These are phyloP conservation scores for Pseudonitzschia delicatissima DNA, from an alignment of 108 stramenopile species.

Conservation along the genomic window DNA sequence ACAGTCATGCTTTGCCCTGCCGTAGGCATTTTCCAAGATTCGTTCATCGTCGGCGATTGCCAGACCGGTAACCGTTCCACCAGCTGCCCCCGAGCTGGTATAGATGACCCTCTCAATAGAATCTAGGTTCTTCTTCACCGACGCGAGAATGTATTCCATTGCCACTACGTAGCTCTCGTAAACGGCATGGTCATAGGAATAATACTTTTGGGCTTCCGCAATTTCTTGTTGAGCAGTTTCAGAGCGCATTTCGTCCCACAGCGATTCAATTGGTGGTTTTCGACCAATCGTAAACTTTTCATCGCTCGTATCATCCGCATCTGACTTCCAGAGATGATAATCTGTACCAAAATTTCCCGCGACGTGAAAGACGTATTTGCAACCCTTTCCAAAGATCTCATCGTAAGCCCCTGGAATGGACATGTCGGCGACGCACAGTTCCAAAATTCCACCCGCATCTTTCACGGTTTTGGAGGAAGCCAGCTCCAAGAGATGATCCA, in stretches of 20 bases:
- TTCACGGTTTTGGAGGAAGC: neutral
- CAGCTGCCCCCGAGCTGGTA: constrained; percentile 9
- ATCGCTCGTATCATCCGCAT: neutral
- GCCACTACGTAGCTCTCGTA: constrained; percentile 1
- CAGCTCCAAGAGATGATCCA: neutral
- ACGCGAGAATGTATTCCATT: constrained; percentile 1
- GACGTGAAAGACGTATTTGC: constrained; percentile 10
- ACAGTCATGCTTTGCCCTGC: neutral
- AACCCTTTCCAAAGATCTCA: neutral
- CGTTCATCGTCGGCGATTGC: neutral
- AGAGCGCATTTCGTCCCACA: neutral
- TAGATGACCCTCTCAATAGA: neutral
- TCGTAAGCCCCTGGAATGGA: constrained; percentile 2
- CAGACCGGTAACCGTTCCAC: neutral
- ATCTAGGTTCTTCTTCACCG: neutral
- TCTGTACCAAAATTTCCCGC: constrained; percentile 15
- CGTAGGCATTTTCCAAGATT: neutral
- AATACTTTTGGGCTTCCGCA: neutral
- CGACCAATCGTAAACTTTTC: neutral
- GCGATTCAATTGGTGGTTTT: neutral
- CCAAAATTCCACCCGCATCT: neutral
- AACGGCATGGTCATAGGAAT: constrained; percentile 6
- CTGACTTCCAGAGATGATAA: constrained; percentile 4
- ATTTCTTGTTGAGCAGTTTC: neutral
- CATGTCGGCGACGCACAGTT: neutral